Evolutionary conservation across 2,329 filamentous ascomycete genomes (phyloP).

Genomic region (Arthroderma uncinatum): DNA sequence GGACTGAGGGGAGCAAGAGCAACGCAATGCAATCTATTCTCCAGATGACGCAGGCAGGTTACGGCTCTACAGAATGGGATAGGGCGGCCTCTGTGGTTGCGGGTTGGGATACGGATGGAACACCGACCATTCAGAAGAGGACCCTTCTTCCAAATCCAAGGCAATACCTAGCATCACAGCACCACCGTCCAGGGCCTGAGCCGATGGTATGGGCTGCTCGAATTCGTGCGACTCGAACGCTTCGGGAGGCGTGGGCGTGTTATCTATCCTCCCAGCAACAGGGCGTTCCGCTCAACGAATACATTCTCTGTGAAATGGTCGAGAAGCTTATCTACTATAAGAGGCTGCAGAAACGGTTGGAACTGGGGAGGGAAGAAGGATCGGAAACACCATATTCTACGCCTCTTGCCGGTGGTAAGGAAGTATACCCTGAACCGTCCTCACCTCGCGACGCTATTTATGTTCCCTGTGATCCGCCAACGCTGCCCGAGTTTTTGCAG

Average conservation of each 20-base stretch:
- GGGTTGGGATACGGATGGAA: conserved; percentile 53
- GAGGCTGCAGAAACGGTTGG: neutral
- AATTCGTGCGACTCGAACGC: conserved; percentile 48
- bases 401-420: conserved; percentile 46
- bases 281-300: conserved; percentile 24
- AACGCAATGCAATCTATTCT: conserved; percentile 45
- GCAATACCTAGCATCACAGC: neutral
- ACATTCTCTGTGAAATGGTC: conserved; percentile 47
- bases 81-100: conserved; percentile 43
- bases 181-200: neutral
- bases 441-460: conserved; percentile 50
- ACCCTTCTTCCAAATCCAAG: conserved; percentile 26
- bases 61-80: conserved; percentile 43
- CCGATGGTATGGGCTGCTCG: conserved; percentile 45
- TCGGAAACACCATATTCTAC: conserved; percentile 13
- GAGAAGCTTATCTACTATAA: conserved; percentile 41
- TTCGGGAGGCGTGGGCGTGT: conserved; percentile 54
- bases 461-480: conserved; percentile 44
- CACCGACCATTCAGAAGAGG: conserved; percentile 52
- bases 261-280: conserved; percentile 47
- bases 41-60: conserved; percentile 51
- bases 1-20: conserved; percentile 46
- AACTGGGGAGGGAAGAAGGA: neutral
- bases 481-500: conserved; percentile 40
- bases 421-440: conserved; percentile 44